Evolutionary conservation across 2,329 filamentous ascomycete genomes (phyloP).

Genomic region (Epichloe amarillans): DNA sequence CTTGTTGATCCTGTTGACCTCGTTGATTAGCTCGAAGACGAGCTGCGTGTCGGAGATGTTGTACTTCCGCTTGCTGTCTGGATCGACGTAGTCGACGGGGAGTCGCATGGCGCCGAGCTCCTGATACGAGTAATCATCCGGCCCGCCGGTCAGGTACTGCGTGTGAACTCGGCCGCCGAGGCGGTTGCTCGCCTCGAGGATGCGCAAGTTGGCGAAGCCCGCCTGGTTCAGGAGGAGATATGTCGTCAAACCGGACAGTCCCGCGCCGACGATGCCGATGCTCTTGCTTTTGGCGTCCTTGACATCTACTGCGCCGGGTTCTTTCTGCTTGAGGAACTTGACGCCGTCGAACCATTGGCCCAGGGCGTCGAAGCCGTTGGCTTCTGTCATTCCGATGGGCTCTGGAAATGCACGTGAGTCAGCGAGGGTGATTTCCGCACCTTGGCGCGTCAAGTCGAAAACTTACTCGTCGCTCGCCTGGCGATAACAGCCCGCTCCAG

Average conservation of each 20-base stretch:
- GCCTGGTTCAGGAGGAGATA: slow-evolving; percentile 31
- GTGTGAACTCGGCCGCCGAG: slow-evolving; percentile 53
- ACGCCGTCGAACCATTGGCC: slow-evolving; percentile 57
- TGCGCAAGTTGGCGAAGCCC: slow-evolving; percentile 46
- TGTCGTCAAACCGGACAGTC: slow-evolving; percentile 53
- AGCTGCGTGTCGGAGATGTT: slow-evolving; percentile 50
- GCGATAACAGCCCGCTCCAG: slow-evolving; percentile 8
- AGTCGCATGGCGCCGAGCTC: slow-evolving; percentile 56
- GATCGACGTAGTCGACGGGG: slow-evolving; percentile 37
- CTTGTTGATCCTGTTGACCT: slow-evolving; percentile 47
- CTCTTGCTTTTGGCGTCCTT: slow-evolving; percentile 24
- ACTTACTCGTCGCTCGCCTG: slow-evolving; percentile 6
- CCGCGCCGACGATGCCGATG: slow-evolving; percentile 51
- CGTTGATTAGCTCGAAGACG: slow-evolving; percentile 48
- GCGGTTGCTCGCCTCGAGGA: slow-evolving; percentile 46
- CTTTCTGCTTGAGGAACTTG: slow-evolving; percentile 39
- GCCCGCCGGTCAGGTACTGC: slow-evolving; percentile 44
- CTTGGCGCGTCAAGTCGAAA: no score
- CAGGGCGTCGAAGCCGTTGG: slow-evolving; percentile 30
- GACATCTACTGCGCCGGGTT: slow-evolving; percentile 26
- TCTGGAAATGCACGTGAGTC: neutral
- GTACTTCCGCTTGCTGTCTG: slow-evolving; percentile 35
- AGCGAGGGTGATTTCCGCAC: no score
- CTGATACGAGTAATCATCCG: slow-evolving; percentile 52
- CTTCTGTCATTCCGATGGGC: slow-evolving; percentile 34